These are phyloP conservation scores for Lachnellula hyalina DNA, from an alignment of 2,329 filamentous ascomycete species.

Conservation along the genomic window DNA sequence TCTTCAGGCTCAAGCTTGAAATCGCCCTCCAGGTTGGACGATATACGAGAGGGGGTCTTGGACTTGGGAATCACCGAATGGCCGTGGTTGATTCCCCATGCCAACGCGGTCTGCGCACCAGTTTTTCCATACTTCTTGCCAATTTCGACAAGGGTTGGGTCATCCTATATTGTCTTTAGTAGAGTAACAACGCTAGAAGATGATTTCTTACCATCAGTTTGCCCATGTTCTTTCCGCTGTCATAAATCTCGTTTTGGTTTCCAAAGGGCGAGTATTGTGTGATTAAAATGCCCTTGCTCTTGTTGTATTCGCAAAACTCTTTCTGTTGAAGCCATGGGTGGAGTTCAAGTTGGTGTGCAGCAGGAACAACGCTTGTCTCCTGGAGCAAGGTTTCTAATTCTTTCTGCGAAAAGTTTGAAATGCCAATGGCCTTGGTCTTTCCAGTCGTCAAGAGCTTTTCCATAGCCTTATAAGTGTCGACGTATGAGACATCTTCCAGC, in stretches of 20 bases:
- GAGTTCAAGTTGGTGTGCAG: slow-evolving; percentile 53
- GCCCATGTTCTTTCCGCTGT: slow-evolving; percentile 50
- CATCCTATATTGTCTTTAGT: slow-evolving; percentile 34
- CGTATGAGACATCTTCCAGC: slow-evolving; percentile 31
- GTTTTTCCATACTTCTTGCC: slow-evolving; percentile 51
- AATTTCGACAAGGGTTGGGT: slow-evolving; percentile 48
- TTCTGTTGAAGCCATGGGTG: slow-evolving; percentile 49
- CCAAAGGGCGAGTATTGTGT: slow-evolving; percentile 48
- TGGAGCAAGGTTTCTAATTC: slow-evolving; percentile 37
- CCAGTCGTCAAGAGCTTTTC: slow-evolving; percentile 47
- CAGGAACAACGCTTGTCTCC: slow-evolving; percentile 45
- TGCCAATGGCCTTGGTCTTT: slow-evolving; percentile 52
- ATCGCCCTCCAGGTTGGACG: slow-evolving; percentile 58
- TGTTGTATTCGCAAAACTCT: slow-evolving; percentile 41
- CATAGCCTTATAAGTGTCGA: slow-evolving; percentile 54
- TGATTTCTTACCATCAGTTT: slow-evolving; percentile 25
- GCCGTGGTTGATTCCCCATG: slow-evolving; percentile 50
- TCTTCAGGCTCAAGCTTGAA: slow-evolving; percentile 56
- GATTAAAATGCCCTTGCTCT: slow-evolving; percentile 38
- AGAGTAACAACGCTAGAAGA: neutral
- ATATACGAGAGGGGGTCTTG: slow-evolving; percentile 52
- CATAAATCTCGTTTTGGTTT: slow-evolving; percentile 58
- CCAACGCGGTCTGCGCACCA: slow-evolving; percentile 53
- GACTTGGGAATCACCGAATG: slow-evolving; percentile 62
- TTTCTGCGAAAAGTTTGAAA: slow-evolving; percentile 52